Percentiles rank a stretch among this genome's conserved stretches.
Conservation (phyloP, 2,329 filamentous ascomycete species). For the Xylaria sp. region DNA sequence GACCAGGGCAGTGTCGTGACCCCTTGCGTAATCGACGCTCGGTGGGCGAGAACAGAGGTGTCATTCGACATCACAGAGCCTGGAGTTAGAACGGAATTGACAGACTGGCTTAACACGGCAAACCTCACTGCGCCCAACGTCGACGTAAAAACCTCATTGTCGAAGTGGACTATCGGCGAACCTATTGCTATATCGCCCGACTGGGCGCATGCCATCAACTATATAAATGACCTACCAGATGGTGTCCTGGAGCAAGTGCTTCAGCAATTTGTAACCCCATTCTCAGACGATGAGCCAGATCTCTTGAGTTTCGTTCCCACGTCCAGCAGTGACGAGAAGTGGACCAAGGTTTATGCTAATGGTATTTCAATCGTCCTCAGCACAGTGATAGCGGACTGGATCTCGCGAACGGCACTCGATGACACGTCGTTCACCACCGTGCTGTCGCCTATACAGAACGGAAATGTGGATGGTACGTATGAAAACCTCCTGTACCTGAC, state of each 20-base stretch:
- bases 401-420: conserved; percentile 1
- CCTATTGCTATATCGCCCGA: conserved; percentile 6
- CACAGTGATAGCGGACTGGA: conserved; percentile 18
- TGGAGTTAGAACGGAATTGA: conserved; percentile 3
- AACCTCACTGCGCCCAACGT: background rate
- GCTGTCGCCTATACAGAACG: background rate
- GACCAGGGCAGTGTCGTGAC: background rate
- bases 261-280: background rate
- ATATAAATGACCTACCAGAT: background rate
- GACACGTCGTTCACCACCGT: conserved; percentile 10
- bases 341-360: background rate
- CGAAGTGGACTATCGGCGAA: conserved; percentile 2
- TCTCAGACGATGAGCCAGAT: background rate
- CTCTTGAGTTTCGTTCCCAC: background rate
- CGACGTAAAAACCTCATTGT: background rate
- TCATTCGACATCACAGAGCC: conserved; percentile 1
- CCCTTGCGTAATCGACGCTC: conserved; percentile 22
- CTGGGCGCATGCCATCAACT: conserved; percentile 1
- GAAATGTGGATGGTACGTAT: background rate
- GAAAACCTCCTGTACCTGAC: no score
- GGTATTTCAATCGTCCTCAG: conserved; percentile 11
- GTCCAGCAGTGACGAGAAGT: background rate
- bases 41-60: conserved; percentile 20
- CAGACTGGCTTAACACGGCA: conserved; percentile 3
- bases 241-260: background rate